A percentile compares a stretch with the other conserved stretches of the same genome.
Conservation (phyloP, 305 asterid genomes). For the Withania somnifera region DNA sequence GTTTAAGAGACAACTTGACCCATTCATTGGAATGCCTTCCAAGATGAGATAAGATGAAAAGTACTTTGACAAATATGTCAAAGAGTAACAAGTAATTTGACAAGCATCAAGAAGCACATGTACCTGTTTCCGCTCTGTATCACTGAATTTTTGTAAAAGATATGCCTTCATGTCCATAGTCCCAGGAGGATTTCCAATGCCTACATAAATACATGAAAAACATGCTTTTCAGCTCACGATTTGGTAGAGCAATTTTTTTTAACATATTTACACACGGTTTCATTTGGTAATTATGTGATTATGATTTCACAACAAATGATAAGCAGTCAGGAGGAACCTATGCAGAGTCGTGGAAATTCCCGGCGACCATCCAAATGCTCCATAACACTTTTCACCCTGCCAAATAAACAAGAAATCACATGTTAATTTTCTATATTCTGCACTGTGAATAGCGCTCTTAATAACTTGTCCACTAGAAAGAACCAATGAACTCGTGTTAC, state of each 20-base stretch:
- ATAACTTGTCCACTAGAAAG: not conserved
- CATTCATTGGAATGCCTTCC: not conserved
- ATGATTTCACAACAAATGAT: not conserved
- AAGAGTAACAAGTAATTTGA: not conserved
- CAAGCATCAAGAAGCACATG: not conserved
- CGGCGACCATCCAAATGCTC: constrained; percentile 76
- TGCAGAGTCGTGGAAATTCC: constrained; percentile 83
- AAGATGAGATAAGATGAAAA: not conserved
- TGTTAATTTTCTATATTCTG: not conserved
- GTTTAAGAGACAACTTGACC: not conserved
- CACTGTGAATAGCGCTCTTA: not conserved
- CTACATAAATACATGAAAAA: constrained; percentile 18
- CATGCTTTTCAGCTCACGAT: not conserved
- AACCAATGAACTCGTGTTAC: not conserved
- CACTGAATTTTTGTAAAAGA: constrained; percentile 85
- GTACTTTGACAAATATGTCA: not conserved
- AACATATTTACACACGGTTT: not conserved
- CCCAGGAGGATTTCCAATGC: constrained; percentile 92
- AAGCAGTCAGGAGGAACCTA: constrained; percentile 34
- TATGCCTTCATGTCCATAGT: constrained; percentile 88
- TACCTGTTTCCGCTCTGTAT: constrained; percentile 68
- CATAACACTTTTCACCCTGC: constrained; percentile 80
- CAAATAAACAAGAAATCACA: not conserved
- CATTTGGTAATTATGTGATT: not conserved
- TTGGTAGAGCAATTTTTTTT: not conserved